Evolutionary conservation across 2,329 filamentous ascomycete species (phyloP).

Genomic region (Neofusicoccum umdonicola): DNA sequence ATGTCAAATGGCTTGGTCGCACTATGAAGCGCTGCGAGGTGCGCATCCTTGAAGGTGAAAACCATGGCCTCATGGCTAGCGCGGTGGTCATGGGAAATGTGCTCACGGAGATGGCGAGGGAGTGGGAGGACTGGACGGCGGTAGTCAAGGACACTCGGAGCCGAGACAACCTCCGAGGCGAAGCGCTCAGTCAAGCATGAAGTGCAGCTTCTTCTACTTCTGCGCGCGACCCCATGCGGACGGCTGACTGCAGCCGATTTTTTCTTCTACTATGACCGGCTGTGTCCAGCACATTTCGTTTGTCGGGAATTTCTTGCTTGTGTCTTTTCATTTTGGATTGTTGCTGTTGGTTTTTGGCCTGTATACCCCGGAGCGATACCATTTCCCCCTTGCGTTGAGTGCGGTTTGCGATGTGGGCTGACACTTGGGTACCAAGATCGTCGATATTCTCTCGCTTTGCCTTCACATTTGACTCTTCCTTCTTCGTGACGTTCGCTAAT

Average conservation of each 20-base stretch:
- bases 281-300: conserved; percentile 10
- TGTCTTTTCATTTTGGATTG: not conserved
- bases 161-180: conserved; percentile 11
- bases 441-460: not conserved
- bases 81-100: conserved; percentile 90
- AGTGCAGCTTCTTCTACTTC: not conserved
- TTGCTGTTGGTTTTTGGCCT: conserved; percentile 5
- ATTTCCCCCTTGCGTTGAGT: conserved; percentile 1
- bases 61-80: conserved; percentile 93
- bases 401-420: not conserved
- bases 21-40: conserved; percentile 94
- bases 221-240: not conserved
- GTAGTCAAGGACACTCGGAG: conserved; percentile 20
- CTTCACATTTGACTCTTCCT: not conserved
- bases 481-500: conserved; percentile 7
- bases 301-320: conserved; percentile 1
- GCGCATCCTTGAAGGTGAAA: conserved; percentile 82
- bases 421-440: not conserved
- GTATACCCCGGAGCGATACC: conserved; percentile 12
- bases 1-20: conserved; percentile 90
- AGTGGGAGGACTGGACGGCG: conserved; percentile 62
- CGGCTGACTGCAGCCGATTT: not conserved
- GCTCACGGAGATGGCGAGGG: conserved; percentile 88
- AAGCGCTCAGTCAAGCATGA: conserved; percentile 3
- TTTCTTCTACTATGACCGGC: not conserved